A percentile compares a stretch with the other conserved stretches of the same genome.
These are phyloP conservation scores for Monarda citriodora DNA, from an alignment of 305 asterid species.

Conservation along the genomic window DNA sequence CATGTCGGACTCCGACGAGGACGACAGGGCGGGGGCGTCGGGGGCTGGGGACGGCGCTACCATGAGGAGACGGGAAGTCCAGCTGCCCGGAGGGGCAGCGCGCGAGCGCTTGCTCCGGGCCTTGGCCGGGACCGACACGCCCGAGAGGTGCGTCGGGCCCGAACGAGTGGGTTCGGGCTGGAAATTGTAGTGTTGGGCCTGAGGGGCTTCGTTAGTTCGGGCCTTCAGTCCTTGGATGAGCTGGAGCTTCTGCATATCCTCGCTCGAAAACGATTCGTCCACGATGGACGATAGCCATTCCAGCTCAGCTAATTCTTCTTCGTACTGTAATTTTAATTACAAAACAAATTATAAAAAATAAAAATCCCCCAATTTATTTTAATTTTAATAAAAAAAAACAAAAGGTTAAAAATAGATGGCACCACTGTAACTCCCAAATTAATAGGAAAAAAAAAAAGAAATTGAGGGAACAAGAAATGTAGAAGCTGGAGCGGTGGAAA, in stretches of 20 bases:
- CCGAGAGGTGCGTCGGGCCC: conserved; percentile 34
- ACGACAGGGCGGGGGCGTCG: conserved; percentile 30
- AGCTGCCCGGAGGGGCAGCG: conserved; percentile 71
- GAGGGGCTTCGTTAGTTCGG: conserved; percentile 31
- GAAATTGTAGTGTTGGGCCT: conserved; percentile 36
- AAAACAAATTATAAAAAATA: not conserved
- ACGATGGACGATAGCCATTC: conserved; percentile 86
- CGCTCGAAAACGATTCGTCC: conserved; percentile 79
- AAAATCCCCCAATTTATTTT: no score
- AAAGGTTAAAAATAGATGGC: no score
- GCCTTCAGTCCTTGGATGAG: conserved; percentile 56
- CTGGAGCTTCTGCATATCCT: conserved; percentile 66
- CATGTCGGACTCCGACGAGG: conserved; percentile 53
- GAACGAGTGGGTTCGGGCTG: conserved; percentile 42
- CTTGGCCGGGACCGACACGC: conserved; percentile 72
- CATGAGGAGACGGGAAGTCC: conserved; percentile 74
- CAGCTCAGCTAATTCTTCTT: conserved; percentile 82
- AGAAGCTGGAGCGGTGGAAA: not conserved
- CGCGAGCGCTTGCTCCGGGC: conserved; percentile 95
- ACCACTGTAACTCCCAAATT: no score
- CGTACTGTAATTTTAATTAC: conserved; percentile 42
- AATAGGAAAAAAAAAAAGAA: no score
- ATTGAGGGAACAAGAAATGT: no score
- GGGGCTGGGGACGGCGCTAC: conserved; percentile 26
- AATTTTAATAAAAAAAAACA: no score